A percentile compares a stretch with the other conserved stretches of the same genome.
Evolutionary conservation across 345 rosid genomes (phyloP).

Genomic region (Citrus inodora): DNA sequence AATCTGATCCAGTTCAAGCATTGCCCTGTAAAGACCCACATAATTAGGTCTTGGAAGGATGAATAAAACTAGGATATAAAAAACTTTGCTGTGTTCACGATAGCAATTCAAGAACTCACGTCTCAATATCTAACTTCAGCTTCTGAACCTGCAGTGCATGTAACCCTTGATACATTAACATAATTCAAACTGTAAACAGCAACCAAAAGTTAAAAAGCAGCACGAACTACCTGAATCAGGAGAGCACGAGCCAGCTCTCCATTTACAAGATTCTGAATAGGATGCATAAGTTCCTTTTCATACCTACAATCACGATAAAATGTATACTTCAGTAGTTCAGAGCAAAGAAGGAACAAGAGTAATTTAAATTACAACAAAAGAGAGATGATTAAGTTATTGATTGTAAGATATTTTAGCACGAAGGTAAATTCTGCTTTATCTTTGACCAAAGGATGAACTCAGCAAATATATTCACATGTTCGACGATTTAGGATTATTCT

Average conservation of each 20-base stretch:
- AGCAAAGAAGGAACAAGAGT: neutral
- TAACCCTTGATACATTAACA: conserved; percentile 2
- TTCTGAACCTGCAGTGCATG: conserved; percentile 79
- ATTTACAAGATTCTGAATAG: conserved; percentile 76
- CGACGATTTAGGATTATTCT: neutral
- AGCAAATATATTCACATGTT: neutral
- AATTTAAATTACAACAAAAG: neutral
- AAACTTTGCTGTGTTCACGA: conserved; percentile 10
- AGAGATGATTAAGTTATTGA: neutral
- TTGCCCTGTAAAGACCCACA: conserved; percentile 55
- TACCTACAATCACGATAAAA: conserved; percentile 46
- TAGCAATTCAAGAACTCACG: conserved; percentile 50
- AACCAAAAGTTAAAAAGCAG: conserved; percentile 6
- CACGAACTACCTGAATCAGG: conserved; percentile 75
- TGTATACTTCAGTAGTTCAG: neutral
- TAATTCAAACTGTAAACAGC: conserved; percentile 16
- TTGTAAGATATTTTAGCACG: neutral
- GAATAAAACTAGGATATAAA: conserved; percentile 15
- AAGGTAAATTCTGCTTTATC: neutral
- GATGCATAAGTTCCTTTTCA: conserved; percentile 80
- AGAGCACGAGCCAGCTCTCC: conserved; percentile 98
- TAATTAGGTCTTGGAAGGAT: conserved; percentile 1
- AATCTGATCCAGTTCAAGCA: conserved; percentile 97
- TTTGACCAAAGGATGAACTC: neutral
- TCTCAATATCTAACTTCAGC: conserved; percentile 90